Percentiles rank a stretch among this genome's conserved stretches.
Conservation (phyloP, 202 grass and related monocot species). For the Brachypodium distachyon region DNA sequence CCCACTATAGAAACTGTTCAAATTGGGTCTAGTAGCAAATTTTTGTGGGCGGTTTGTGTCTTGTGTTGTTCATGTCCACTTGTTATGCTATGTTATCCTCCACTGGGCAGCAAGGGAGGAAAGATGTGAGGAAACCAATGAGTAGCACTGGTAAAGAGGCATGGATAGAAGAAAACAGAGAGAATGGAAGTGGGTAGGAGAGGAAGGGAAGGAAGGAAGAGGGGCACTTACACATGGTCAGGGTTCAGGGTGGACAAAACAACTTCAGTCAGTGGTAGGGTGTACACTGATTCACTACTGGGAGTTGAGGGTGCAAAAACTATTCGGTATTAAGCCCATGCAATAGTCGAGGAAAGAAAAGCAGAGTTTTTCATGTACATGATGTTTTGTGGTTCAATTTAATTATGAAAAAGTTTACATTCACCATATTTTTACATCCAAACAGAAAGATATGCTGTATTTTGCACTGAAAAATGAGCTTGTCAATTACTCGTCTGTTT, state of each 20-base stretch:
- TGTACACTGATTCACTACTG: neutral
- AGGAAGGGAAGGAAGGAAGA: too few species aligned
- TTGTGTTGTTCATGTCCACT: neutral
- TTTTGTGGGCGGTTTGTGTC: neutral
- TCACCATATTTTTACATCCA: neutral
- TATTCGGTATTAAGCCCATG: neutral
- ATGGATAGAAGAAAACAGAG: too few species aligned
- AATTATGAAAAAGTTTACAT: neutral
- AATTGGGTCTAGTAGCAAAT: neutral
- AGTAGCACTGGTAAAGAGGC: too few species aligned
- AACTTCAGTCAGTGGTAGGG: too few species aligned
- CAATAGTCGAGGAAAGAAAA: neutral
- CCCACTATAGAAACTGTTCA: neutral
- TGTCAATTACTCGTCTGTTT: neutral
- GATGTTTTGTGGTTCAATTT: neutral
- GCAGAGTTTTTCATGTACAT: neutral
- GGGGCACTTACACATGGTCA: too few species aligned
- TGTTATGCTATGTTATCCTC: neutral
- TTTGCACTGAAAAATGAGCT: too few species aligned
- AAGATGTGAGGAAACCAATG: too few species aligned
- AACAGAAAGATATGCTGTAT: constrained; percentile 7
- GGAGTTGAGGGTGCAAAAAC: neutral
- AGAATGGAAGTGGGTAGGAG: too few species aligned
- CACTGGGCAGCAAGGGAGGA: too few species aligned
- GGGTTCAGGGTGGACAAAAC: too few species aligned